Conservation (phyloP, 2,329 filamentous ascomycete species). For the Lachnellula occidentalis region DNA sequence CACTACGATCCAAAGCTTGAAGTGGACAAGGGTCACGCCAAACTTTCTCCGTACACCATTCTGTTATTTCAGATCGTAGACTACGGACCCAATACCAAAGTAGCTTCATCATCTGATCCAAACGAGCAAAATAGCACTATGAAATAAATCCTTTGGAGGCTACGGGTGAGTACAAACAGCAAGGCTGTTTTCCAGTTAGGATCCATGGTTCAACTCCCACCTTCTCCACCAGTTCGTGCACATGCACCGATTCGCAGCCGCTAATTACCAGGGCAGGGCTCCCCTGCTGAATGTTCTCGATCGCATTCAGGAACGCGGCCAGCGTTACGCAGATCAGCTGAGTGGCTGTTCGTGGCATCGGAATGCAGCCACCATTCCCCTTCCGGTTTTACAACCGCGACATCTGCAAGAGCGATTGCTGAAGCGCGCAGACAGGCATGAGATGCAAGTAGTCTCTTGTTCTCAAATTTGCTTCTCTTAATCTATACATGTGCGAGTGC, state of each 20-base stretch:
- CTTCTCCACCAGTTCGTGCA: conserved; percentile 30
- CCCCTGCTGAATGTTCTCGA: conserved; percentile 4
- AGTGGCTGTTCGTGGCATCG: background rate
- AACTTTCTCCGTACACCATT: background rate
- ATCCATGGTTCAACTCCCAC: conserved; percentile 5
- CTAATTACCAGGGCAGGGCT: conserved; percentile 7
- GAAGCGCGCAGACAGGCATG: background rate
- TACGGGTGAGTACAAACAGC: conserved; percentile 21
- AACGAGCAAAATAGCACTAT: conserved; percentile 13
- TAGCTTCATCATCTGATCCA: conserved; percentile 1
- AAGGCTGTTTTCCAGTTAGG: conserved; percentile 4
- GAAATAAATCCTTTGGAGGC: conserved; percentile 21
- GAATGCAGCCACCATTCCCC: background rate
- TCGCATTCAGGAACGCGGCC: conserved; percentile 14
- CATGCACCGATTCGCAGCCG: conserved; percentile 15
- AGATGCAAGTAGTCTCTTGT: background rate
- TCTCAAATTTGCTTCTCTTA: background rate
- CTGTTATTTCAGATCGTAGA: background rate
- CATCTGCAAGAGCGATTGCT: background rate
- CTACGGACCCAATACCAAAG: conserved; percentile 7
- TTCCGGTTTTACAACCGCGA: background rate
- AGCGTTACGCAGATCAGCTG: conserved; percentile 9
- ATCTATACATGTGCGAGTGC: background rate
- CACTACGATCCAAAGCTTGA: background rate
- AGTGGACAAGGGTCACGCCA: background rate